Conservation (phyloP, 768 basidiomycete genomes). For the Tylopilus vinaceipallidus region DNA sequence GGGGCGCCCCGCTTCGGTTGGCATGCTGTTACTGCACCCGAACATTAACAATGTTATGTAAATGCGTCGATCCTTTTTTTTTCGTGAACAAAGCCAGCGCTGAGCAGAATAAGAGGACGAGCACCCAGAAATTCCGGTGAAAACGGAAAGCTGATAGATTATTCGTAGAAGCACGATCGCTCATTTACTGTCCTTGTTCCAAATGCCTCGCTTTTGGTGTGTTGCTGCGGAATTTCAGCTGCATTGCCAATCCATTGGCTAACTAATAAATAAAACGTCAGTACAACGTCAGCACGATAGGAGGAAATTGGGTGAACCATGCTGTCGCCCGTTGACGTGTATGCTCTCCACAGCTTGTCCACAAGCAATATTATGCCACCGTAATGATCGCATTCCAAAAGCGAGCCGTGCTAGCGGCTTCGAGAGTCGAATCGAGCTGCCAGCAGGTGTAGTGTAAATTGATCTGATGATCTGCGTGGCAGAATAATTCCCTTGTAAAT, state of each 20-base stretch:
- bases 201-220: neutral
- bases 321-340: constrained; percentile 10
- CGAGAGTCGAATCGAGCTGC: constrained; percentile 3
- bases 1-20: constrained; percentile 1
- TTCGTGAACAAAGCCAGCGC: neutral
- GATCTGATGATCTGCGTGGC: constrained; percentile 6
- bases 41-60: neutral
- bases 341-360: constrained; percentile 9
- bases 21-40: neutral
- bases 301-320: neutral
- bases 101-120: neutral
- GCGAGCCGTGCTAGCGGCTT: constrained; percentile 4
- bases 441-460: neutral
- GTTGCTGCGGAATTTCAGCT: constrained; percentile 1
- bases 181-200: neutral
- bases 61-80: neutral
- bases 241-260: neutral
- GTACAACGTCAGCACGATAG: neutral
- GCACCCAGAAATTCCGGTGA: neutral
- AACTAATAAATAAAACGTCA: neutral
- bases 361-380: neutral
- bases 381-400: neutral
- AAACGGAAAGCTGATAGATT: neutral
- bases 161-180: neutral
- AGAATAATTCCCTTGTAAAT: neutral